Percentiles rank a stretch among this genome's conserved stretches.
Conservation (phyloP, 495 filamentous ascomycete genomes). For the Neurospora intermedia region DNA sequence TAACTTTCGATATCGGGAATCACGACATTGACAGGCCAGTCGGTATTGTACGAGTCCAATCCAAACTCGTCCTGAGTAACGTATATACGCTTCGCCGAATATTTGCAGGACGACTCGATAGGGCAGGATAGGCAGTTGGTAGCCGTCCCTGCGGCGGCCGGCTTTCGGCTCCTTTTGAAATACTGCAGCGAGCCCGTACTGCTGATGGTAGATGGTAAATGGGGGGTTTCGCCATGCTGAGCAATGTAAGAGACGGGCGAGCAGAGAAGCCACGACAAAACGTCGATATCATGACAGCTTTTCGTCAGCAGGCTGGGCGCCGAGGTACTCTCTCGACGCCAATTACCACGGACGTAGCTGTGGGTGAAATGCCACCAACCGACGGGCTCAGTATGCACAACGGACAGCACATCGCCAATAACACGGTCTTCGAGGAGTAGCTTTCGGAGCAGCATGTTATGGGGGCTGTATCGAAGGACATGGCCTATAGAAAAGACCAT, state of each 20-base stretch:
- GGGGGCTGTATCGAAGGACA: conserved; percentile 76
- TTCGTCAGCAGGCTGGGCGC: conserved; percentile 83
- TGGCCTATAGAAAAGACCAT: conserved; percentile 75
- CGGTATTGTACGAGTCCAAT: conserved; percentile 42
- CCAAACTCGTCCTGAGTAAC: conserved; percentile 36
- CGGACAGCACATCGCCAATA: conserved; percentile 76
- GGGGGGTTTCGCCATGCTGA: conserved; percentile 35
- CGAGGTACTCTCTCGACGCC: conserved; percentile 64
- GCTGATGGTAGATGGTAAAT: conserved; percentile 62
- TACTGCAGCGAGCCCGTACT: conserved; percentile 64
- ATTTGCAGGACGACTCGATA: conserved; percentile 62
- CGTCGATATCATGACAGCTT: conserved; percentile 88
- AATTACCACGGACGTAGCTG: conserved; percentile 89
- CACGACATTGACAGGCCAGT: conserved; percentile 83
- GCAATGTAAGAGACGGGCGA: conserved; percentile 39
- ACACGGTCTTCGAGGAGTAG: conserved; percentile 60
- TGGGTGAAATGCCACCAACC: conserved; percentile 96
- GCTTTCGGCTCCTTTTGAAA: conserved; percentile 66
- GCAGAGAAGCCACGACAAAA: conserved; percentile 79
- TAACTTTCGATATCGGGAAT: conserved; percentile 82
- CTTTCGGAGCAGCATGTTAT: conserved; percentile 74
- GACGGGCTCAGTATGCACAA: conserved; percentile 89
- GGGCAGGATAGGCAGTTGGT: conserved; percentile 83
- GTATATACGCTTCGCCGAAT: conserved; percentile 77
- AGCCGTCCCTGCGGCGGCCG: conserved; percentile 54